These are phyloP conservation scores for Capronia americana DNA, from an alignment of 2,329 filamentous ascomycete species.

Conservation along the genomic window DNA sequence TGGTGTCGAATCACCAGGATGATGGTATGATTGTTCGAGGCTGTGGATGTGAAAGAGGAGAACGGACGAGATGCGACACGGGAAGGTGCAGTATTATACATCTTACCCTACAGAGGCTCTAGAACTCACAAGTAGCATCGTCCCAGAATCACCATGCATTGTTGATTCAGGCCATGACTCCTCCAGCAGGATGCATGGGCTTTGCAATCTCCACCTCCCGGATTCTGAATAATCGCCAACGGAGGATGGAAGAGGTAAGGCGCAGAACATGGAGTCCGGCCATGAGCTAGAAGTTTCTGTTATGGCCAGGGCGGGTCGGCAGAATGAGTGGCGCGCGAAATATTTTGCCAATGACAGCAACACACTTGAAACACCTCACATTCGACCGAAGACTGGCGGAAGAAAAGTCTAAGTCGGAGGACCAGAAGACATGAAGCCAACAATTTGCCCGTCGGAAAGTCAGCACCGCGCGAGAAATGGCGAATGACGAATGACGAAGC, in stretches of 20 bases:
- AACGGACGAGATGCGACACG: constrained; percentile 6
- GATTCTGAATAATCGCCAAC: constrained; percentile 21
- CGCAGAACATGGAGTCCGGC: constrained; percentile 7
- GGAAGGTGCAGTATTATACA: constrained; percentile 11
- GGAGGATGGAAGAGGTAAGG: not conserved
- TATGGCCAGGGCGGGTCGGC: not conserved
- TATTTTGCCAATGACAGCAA: constrained; percentile 1
- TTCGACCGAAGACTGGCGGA: constrained; percentile 22
- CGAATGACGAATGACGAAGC: not conserved
- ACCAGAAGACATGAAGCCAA: not conserved
- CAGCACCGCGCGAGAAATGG: not conserved
- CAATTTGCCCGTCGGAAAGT: not conserved
- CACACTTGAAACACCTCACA: not conserved
- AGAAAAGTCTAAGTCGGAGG: not conserved
- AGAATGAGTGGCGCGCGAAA: constrained; percentile 3
- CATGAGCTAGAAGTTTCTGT: constrained; percentile 11
- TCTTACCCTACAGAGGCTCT: not conserved
- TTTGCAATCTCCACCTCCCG: constrained; percentile 29
- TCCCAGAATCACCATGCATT: not conserved
- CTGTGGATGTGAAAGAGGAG: not conserved
- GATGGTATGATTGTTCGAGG: not conserved
- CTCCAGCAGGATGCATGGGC: not conserved
- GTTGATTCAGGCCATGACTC: constrained; percentile 1
- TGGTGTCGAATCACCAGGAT: not conserved
- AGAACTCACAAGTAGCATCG: not conserved